Evolutionary conservation across 257 asterid genomes (phyloP), one percentile per base, ranked within the genome.

Genomic region (Rhazya stricta): DNA sequence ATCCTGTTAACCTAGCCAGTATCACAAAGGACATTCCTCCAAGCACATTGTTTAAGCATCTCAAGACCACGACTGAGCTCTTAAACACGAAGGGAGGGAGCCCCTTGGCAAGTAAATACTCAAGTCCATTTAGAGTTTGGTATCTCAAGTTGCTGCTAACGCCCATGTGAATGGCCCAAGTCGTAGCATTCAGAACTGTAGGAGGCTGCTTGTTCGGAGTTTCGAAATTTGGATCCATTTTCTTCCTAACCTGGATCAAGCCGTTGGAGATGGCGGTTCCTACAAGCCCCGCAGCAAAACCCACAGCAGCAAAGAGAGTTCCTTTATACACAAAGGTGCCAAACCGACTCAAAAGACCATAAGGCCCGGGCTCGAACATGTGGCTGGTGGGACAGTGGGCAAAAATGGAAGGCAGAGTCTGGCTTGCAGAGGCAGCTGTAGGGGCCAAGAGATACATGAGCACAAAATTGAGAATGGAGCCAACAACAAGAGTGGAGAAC

Each of bases 151-250:
- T 93, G 74, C 94, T 85, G 85, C 96, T 93, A 6, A 90, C 42
- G 6, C 96, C 97, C 98, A 93, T 93, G 87, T 93, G 98, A 56
- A 79, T 74, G 2, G 98, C 96, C 98, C 98, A 93, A 9, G 98
- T 93, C 10, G 65, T 57, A 0, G 97, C 98, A 63, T 93, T 93
- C 79, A 93, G 53, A 61, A 93, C 34, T 1, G 94, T 81, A 0
- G 96, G 96, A 0, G 98, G 97, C 15, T 93, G 80, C 78, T 93
- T 93, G 84, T 93, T 93, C 1, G 97, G 97, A 0, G 97, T 91
- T 87, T 90, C 91, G 21, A 93, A 93, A 63, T 43, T 80, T 0
- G 96, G 96, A 69, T 93, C 98, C 96, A 93, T 89, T 79, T 86
- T 93, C 76, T 89, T 93, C 89, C 91, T 89, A 82, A 87, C 68